Evolutionary conservation across 495 filamentous ascomycete species (phyloP).

Genomic region (Neurospora sp.): DNA sequence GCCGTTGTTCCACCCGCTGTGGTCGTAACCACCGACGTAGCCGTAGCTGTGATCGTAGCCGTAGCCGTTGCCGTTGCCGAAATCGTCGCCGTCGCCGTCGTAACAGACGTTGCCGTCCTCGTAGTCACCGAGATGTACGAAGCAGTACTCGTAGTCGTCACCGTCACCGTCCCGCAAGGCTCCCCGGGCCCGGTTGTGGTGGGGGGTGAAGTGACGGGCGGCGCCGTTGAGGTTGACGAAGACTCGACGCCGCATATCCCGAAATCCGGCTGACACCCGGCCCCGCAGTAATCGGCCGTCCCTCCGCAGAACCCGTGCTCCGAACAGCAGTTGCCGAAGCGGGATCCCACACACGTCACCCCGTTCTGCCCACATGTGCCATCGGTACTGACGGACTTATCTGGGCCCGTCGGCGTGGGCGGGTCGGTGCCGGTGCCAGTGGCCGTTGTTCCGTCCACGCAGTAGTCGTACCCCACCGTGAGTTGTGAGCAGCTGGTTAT

Average conservation of each 20-base stretch:
- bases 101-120: not conserved
- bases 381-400: constrained; percentile 15
- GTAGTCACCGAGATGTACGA: constrained; percentile 5
- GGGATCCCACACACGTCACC: constrained; percentile 30
- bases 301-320: constrained; percentile 27
- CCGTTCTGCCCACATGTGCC: constrained; percentile 35
- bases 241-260: constrained; percentile 18
- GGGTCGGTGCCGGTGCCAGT: not conserved
- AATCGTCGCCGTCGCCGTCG: not conserved
- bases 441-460: constrained; percentile 9
- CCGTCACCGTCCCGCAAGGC: not conserved
- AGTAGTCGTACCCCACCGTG: constrained; percentile 11
- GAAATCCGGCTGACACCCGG: constrained; percentile 28
- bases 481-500: constrained; percentile 18
- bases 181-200: not conserved
- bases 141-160: constrained; percentile 4
- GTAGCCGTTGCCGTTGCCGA: not conserved
- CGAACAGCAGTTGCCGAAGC: constrained; percentile 34
- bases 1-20: not conserved
- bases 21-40: not conserved
- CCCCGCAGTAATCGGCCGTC: constrained; percentile 27
- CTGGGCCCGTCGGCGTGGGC: not conserved
- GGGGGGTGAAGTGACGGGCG: not conserved
- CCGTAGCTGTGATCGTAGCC: not conserved
- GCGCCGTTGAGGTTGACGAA: not conserved